Evolutionary conservation across 2,329 filamentous ascomycete species (phyloP).

Genomic region (Neonectria neomacrospora): DNA sequence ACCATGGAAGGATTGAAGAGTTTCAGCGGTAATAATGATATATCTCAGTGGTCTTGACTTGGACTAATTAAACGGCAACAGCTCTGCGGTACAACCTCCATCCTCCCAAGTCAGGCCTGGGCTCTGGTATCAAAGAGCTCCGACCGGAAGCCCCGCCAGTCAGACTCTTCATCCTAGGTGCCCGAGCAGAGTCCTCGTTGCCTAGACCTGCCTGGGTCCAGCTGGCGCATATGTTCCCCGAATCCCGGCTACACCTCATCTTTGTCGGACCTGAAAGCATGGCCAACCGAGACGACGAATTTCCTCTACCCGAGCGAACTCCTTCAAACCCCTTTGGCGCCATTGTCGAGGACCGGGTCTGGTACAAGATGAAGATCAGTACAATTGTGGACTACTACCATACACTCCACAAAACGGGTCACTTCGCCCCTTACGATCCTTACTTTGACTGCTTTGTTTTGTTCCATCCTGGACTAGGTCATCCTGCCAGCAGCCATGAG

Average conservation of each 20-base stretch:
- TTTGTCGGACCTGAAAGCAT: slow-evolving; percentile 98
- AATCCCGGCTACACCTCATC: slow-evolving; percentile 87
- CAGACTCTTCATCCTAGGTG: slow-evolving; percentile 91
- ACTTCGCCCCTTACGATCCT: slow-evolving; percentile 94
- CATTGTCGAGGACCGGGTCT: slow-evolving; percentile 91
- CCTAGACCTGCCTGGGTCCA: slow-evolving; percentile 95
- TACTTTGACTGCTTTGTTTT: slow-evolving; percentile 98
- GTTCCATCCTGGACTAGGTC: slow-evolving; percentile 95
- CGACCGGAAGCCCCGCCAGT: slow-evolving; percentile 88
- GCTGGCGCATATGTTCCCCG: slow-evolving; percentile 93
- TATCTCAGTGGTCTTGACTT: not conserved
- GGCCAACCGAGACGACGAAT: slow-evolving; percentile 92
- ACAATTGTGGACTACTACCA: slow-evolving; percentile 99
- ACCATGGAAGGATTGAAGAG: slow-evolving; percentile 93
- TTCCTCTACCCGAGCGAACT: slow-evolving; percentile 88
- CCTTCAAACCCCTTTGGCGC: slow-evolving; percentile 90
- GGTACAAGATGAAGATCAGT: slow-evolving; percentile 92
- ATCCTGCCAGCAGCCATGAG: slow-evolving; percentile 91
- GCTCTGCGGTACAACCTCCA: slow-evolving; percentile 94
- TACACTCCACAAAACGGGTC: slow-evolving; percentile 88
- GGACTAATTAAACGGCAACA: slow-evolving; percentile 48
- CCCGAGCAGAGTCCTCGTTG: slow-evolving; percentile 95
- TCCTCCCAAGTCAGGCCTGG: slow-evolving; percentile 82
- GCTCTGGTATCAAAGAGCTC: slow-evolving; percentile 79
- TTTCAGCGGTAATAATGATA: slow-evolving; percentile 77